These are phyloP conservation scores for Clavispora santaluciae DNA, from an alignment of 805 yeast species.

Conservation along the genomic window DNA sequence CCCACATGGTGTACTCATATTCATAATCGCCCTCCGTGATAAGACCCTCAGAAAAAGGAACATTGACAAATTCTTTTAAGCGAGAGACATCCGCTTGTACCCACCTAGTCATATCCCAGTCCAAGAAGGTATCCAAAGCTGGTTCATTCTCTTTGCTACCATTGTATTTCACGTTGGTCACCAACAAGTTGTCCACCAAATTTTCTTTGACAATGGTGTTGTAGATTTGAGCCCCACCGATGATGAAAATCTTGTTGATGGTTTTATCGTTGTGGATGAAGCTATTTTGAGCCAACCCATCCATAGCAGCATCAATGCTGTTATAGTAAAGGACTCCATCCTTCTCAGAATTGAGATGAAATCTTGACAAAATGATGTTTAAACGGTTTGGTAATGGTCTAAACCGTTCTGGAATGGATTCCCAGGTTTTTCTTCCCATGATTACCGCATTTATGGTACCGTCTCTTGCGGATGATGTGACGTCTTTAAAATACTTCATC, in stretches of 20 bases:
- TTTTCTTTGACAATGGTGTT: conserved; percentile 43
- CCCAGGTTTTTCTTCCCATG: conserved; percentile 97
- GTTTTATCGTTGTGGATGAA: background rate
- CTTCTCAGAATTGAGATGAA: conserved; percentile 17
- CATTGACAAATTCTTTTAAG: conserved; percentile 38
- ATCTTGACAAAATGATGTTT: conserved; percentile 71
- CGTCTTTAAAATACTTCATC: conserved; percentile 76
- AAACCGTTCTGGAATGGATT: conserved; percentile 79
- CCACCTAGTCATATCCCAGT: conserved; percentile 33
- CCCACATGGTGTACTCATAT: conserved; percentile 63
- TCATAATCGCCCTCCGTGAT: conserved; percentile 39
- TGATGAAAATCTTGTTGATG: conserved; percentile 66
- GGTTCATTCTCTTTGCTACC: conserved; percentile 27
- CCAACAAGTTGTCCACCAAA: conserved; percentile 49
- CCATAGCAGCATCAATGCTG: conserved; percentile 29
- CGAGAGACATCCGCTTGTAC: conserved; percentile 25
- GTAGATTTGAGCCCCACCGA: conserved; percentile 92
- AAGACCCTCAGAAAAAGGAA: conserved; percentile 19
- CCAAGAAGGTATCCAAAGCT: conserved; percentile 70
- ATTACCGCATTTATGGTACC: conserved; percentile 66
- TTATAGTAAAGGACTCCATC: conserved; percentile 25
- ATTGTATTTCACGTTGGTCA: conserved; percentile 57
- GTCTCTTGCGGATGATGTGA: conserved; percentile 48
- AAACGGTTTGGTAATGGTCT: conserved; percentile 74
- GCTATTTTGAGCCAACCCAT: conserved; percentile 2